Percentiles rank a stretch among this genome's conserved stretches.
Evolutionary conservation across 2,329 filamentous ascomycete species (phyloP).

Genomic region (Pseudogymnoascus sp.): DNA sequence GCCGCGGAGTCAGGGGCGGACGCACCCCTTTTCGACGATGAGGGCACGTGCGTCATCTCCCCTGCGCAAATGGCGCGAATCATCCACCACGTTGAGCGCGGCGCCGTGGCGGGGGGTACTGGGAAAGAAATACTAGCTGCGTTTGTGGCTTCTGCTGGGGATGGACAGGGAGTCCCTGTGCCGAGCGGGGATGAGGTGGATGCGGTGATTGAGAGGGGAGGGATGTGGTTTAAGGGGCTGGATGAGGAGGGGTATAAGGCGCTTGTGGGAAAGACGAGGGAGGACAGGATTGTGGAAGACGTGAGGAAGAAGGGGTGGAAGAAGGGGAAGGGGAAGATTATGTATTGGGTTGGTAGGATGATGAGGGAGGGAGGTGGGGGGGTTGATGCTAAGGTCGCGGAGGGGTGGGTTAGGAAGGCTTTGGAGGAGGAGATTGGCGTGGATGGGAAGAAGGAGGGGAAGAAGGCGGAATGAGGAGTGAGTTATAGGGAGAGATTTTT

Average conservation of each 20-base stretch:
- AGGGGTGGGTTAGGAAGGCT: constrained; percentile 42
- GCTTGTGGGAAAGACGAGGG: constrained; percentile 35
- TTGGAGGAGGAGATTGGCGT: constrained; percentile 25
- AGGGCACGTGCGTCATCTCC: constrained; percentile 22
- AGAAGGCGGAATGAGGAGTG: not conserved
- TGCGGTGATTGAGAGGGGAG: constrained; percentile 47
- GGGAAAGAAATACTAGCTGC: constrained; percentile 51
- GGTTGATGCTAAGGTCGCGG: constrained; percentile 52
- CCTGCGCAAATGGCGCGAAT: constrained; percentile 32
- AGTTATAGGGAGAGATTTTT: not conserved
- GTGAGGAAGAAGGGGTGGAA: constrained; percentile 42
- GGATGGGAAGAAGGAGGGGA: not conserved
- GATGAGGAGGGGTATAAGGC: constrained; percentile 46
- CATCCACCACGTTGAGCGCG: constrained; percentile 34
- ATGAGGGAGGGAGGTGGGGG: constrained; percentile 52
- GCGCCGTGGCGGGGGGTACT: constrained; percentile 43
- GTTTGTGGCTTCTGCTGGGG: constrained; percentile 38
- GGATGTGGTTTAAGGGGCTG: constrained; percentile 46
- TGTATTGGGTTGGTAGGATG: constrained; percentile 63
- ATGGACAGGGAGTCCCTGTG: not conserved
- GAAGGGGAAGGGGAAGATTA: constrained; percentile 47
- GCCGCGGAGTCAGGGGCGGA: constrained; percentile 31
- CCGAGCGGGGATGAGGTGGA: constrained; percentile 15
- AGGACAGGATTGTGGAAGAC: constrained; percentile 49
- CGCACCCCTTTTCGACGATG: constrained; percentile 18